A percentile compares a stretch with the other conserved stretches of the same genome.
Evolutionary conservation across 768 basidiomycete species (phyloP).

Genomic region (Psilocybe subaeruginosa): DNA sequence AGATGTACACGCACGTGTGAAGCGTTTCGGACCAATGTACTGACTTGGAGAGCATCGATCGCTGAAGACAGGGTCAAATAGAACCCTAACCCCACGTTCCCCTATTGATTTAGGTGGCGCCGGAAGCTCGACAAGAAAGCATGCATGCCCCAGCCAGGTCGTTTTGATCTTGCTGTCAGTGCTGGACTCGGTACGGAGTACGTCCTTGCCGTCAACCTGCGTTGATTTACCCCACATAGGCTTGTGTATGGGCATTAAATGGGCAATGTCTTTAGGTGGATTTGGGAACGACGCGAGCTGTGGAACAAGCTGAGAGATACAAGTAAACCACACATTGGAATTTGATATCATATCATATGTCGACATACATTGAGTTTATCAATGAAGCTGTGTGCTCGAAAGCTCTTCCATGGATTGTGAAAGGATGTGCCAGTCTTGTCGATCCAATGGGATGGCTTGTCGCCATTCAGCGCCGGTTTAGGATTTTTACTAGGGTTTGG

Average conservation of each 20-base stretch:
- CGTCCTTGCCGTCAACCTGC: neutral
- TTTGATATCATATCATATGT: neutral
- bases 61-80: conserved; percentile 59
- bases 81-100: conserved; percentile 38
- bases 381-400: conserved; percentile 16
- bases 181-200: conserved; percentile 20
- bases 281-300: conserved; percentile 9
- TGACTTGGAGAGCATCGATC: conserved; percentile 53
- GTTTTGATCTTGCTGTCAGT: conserved; percentile 41
- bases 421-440: conserved; percentile 24
- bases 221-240: conserved; percentile 37
- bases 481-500: conserved; percentile 15
- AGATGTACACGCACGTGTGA: conserved; percentile 40
- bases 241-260: conserved; percentile 34
- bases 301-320: conserved; percentile 9
- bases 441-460: conserved; percentile 29
- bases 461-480: conserved; percentile 8
- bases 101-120: conserved; percentile 20
- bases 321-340: neutral
- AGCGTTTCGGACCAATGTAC: conserved; percentile 48
- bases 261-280: conserved; percentile 17
- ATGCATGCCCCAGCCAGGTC: conserved; percentile 62
- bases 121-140: conserved; percentile 55
- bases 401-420: conserved; percentile 33
- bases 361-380: conserved; percentile 20